Conservation (phyloP, 2,329 filamentous ascomycete genomes). For the Cercospora brassicicola region DNA sequence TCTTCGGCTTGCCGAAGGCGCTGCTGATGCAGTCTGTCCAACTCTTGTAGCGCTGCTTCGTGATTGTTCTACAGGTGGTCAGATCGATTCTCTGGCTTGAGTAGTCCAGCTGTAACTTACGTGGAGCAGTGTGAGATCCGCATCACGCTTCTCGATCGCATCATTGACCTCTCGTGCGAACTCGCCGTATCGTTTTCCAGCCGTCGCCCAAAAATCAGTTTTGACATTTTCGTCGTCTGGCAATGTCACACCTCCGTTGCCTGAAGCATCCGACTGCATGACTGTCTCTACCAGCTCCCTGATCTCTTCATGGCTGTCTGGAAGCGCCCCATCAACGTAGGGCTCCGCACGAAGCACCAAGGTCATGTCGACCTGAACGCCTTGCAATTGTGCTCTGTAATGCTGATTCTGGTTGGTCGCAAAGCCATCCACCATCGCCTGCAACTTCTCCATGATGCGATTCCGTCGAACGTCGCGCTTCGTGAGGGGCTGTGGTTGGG, state of each 20-base stretch:
- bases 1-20: conserved; percentile 62
- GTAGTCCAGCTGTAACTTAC: conserved; percentile 52
- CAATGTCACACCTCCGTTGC: conserved; percentile 39
- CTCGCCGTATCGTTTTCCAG: conserved; percentile 79
- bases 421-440: conserved; percentile 74
- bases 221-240: conserved; percentile 56
- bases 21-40: conserved; percentile 59
- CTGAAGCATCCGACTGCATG: conserved; percentile 31
- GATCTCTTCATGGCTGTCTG: conserved; percentile 65
- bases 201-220: conserved; percentile 64
- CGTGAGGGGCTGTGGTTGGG: conserved; percentile 57
- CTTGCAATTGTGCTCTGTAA: conserved; percentile 86
- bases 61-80: conserved; percentile 55
- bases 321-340: conserved; percentile 69
- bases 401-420: conserved; percentile 76
- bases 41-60: conserved; percentile 55
- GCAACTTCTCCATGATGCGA: conserved; percentile 75
- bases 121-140: conserved; percentile 75
- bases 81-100: not conserved
- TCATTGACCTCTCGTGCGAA: conserved; percentile 87
- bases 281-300: conserved; percentile 56
- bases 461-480: conserved; percentile 91
- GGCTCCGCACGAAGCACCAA: conserved; percentile 83
- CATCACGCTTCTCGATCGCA: conserved; percentile 82
- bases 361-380: conserved; percentile 86